A percentile compares a stretch with the other conserved stretches of the same genome.
Conservation (phyloP, 192 early-diverging fungal species). For the Backusella australiensis region DNA sequence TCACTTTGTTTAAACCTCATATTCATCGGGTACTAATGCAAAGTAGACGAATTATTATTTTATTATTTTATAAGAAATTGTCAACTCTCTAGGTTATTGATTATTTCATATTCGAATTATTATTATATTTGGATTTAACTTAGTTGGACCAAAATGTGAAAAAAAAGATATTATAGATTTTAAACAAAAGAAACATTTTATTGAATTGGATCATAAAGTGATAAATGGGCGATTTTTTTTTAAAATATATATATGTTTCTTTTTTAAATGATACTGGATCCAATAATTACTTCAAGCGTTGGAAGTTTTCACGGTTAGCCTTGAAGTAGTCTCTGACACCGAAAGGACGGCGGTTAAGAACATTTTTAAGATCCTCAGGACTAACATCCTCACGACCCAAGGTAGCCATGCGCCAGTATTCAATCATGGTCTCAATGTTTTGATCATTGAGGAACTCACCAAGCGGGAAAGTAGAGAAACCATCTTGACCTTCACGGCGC, state of each 20-base stretch:
- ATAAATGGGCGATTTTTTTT: neutral
- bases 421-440: slow-evolving; percentile 19
- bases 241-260: neutral
- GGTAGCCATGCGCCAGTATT: slow-evolving; percentile 15
- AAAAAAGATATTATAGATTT: neutral
- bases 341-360: slow-evolving; percentile 9
- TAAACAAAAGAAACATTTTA: neutral
- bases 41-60: too few species aligned
- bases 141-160: neutral
- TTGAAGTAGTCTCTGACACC: slow-evolving; percentile 15
- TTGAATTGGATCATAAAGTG: neutral
- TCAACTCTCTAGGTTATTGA: too few species aligned
- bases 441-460: slow-evolving; percentile 22
- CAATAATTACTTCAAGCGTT: slow-evolving; percentile 8
- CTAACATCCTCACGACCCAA: neutral
- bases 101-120: too few species aligned
- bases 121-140: too few species aligned
- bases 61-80: too few species aligned
- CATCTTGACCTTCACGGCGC: neutral
- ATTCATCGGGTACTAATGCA: too few species aligned
- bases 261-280: neutral
- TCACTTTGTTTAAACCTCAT: too few species aligned
- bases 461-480: slow-evolving; percentile 21
- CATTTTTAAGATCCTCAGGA: slow-evolving; percentile 12
- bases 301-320: slow-evolving; percentile 20